A percentile compares a stretch with the other conserved stretches of the same genome.
phyloP scores from a whole-genome alignment of 495 filamentous ascomycete species.

The Sordaria brevicollis region DNA sequence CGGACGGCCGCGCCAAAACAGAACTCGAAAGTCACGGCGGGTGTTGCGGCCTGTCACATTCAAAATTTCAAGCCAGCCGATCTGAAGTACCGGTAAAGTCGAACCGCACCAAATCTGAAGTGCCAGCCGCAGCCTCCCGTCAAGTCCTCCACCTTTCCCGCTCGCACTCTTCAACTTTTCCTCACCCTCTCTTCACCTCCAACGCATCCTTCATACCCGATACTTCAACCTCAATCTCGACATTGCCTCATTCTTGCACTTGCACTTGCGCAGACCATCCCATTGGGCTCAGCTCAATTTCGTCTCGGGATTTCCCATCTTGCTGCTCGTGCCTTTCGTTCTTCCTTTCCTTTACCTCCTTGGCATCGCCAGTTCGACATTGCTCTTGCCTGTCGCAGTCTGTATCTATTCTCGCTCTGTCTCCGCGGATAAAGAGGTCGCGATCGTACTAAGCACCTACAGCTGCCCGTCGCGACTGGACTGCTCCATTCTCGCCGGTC shows the following conservation, averaged over 20 bases:
- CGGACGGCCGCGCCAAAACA: background rate
- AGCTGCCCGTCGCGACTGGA: background rate
- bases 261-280: background rate
- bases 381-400: background rate
- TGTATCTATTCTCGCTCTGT: background rate
- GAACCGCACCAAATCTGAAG: background rate
- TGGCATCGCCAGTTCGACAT: background rate
- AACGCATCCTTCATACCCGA: background rate
- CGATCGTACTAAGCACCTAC: background rate
- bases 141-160: slow-evolving; percentile 5
- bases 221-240: background rate
- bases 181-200: background rate
- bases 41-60: background rate
- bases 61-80: background rate
- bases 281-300: background rate
- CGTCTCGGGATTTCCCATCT: background rate
- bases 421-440: background rate
- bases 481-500: background rate
- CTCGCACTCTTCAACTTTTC: background rate
- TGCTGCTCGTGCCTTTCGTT: background rate
- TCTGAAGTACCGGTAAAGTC: background rate
- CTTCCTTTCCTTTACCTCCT: background rate
- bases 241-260: background rate
- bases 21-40: background rate
- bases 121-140: background rate